These are phyloP conservation scores for Chlamydomonas urium DNA, from an alignment of 139 green algal genomes.

Conservation along the genomic window DNA sequence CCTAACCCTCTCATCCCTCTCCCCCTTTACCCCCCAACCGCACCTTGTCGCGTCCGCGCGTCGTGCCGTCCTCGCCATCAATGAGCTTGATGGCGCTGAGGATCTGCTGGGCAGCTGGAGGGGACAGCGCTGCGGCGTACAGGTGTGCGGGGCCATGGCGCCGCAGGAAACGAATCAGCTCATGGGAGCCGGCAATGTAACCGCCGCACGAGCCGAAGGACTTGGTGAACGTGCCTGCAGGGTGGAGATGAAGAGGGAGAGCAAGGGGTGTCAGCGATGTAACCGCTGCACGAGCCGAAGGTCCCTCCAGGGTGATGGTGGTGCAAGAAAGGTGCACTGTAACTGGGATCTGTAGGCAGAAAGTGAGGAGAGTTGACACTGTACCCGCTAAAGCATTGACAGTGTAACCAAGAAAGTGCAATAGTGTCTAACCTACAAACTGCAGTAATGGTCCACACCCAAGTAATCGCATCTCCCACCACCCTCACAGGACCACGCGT, in stretches of 20 bases:
- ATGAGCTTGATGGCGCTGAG: constrained; percentile 75
- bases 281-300: neutral
- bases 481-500: too few species aligned
- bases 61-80: constrained; percentile 52
- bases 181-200: constrained; percentile 75
- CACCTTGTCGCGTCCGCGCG: constrained; percentile 27
- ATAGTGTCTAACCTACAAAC: too few species aligned
- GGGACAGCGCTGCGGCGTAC: constrained; percentile 86
- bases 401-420: too few species aligned
- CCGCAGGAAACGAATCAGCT: constrained; percentile 75
- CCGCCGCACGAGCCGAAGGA: constrained; percentile 94
- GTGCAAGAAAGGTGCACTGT: too few species aligned
- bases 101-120: constrained; percentile 71
- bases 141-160: constrained; percentile 67
- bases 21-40: too few species aligned
- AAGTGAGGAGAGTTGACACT: too few species aligned
- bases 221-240: constrained; percentile 95
- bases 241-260: neutral
- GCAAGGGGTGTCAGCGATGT: neutral
- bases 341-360: too few species aligned
- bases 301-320: too few species aligned
- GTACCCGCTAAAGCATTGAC: too few species aligned
- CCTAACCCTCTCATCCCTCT: too few species aligned
- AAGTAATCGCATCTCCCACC: too few species aligned
- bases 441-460: too few species aligned